Evolutionary conservation across 1,284 basidiomycete species (phyloP).

Genomic region (Porogramme epimiltina): DNA sequence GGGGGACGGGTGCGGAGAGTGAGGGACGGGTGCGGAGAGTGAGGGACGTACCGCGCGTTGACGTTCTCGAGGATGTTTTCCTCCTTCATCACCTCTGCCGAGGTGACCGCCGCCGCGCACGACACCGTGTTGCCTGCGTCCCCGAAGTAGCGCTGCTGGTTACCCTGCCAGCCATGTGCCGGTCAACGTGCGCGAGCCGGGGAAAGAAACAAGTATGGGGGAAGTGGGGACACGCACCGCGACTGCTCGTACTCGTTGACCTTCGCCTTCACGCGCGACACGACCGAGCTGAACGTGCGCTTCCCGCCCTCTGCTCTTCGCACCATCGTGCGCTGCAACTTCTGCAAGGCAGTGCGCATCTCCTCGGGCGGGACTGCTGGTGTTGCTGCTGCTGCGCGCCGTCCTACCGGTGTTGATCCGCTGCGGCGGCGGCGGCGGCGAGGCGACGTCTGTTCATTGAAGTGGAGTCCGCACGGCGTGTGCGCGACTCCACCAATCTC

Average conservation of each 20-base stretch:
- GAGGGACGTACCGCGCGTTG: constrained; percentile 60
- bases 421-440: no score
- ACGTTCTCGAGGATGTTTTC: constrained; percentile 85
- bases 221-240: constrained; percentile 24
- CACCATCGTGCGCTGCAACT: constrained; percentile 71
- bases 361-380: constrained; percentile 4
- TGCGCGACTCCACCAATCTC: not conserved
- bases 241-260: constrained; percentile 72
- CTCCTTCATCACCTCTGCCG: constrained; percentile 75
- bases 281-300: constrained; percentile 69
- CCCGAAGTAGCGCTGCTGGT: constrained; percentile 23
- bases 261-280: constrained; percentile 78
- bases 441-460: no score
- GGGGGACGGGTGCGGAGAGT: no score
- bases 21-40: no score
- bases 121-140: constrained; percentile 78
- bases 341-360: constrained; percentile 52
- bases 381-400: constrained; percentile 20
- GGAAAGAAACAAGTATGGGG: no score
- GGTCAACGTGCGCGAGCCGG: constrained; percentile 20
- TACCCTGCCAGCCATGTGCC: constrained; percentile 27
- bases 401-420: constrained; percentile 25
- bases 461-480: no score
- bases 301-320: constrained; percentile 80
- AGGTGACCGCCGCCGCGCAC: constrained; percentile 86